Conservation (phyloP, 2,329 filamentous ascomycete genomes). For the Verticillium tricorpus region DNA sequence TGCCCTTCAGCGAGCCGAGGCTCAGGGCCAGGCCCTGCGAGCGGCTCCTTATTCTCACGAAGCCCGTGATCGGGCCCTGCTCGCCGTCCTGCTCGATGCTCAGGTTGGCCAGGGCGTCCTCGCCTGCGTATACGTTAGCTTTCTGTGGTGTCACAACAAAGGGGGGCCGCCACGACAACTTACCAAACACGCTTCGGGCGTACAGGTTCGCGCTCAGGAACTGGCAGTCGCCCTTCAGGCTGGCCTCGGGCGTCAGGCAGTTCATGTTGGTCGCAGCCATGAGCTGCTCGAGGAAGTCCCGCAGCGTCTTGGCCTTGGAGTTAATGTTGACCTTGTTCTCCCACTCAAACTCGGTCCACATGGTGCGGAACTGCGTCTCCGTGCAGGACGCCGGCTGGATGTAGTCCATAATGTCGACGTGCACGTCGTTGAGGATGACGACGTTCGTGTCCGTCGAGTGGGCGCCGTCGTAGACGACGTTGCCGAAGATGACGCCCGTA, state of each 20-base stretch:
- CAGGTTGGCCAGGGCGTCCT: slow-evolving; percentile 95
- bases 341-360: slow-evolving; percentile 99
- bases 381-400: slow-evolving; percentile 96
- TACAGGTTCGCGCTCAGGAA: slow-evolving; percentile 97
- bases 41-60: slow-evolving; percentile 95
- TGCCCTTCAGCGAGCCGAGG: slow-evolving; percentile 87
- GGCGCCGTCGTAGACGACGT: slow-evolving; percentile 93
- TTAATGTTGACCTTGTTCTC: slow-evolving; percentile 99
- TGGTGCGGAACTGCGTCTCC: slow-evolving; percentile 98
- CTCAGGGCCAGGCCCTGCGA: slow-evolving; percentile 93
- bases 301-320: slow-evolving; percentile 86
- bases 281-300: slow-evolving; percentile 87
- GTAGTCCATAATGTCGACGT: slow-evolving; percentile 99
- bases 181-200: slow-evolving; percentile 96
- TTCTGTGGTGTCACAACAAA: slow-evolving; percentile 1
- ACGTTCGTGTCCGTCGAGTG: slow-evolving; percentile 92
- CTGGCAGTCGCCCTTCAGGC: slow-evolving; percentile 94
- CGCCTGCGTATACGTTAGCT: slow-evolving; percentile 54
- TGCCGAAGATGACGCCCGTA: slow-evolving; percentile 97
- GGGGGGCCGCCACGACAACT: slow-evolving; percentile 33
- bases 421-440: slow-evolving; percentile 95
- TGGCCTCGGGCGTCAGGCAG: slow-evolving; percentile 93
- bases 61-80: slow-evolving; percentile 91
- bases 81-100: slow-evolving; percentile 98
- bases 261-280: slow-evolving; percentile 99